Evolutionary conservation across 805 yeast genomes (phyloP), one percentile per base, ranked within the genome.

Genomic region (Cyberlindnera samutprakarnensis): DNA sequence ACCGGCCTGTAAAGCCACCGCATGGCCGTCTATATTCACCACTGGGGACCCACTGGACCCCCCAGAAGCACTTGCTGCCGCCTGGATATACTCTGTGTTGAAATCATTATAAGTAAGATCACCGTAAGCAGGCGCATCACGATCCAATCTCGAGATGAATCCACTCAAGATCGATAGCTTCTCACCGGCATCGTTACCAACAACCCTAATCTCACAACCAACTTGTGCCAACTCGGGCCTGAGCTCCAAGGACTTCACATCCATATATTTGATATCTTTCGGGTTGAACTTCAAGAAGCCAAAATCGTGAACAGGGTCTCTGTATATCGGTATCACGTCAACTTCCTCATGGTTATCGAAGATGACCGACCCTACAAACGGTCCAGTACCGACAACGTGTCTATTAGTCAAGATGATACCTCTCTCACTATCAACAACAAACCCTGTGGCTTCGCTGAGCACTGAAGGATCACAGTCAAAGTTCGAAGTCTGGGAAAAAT

Each of bases 31-130:
- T 27, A 80, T 75, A 54, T 86, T 80, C 3, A 88, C 94, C n/a
- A 88, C 96, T 0, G 96, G 96, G 4, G 95, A 85, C 7, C 96
- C 96, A 30, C 92, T 79, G 4, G 95, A 86, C 3, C 96, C 96
- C 19, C 96, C 96, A 13, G 94, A 80, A 0, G 96, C 95, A 38
- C 87, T 74, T 1, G 96, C 96, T 7, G 96, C 96, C 1, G 96
- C 96, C 59, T 87, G 95, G 35, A 87, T 84, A 57, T 87, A 87
- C 56, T 84, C 95, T 2, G 95, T 86, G 54, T 87, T 86, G 68
- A 86, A 87, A 63, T 87, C 96, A 52, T 84, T 86, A 57, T 87
- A 88, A 12, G 94, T 78, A 51, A 82, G 63, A 18, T 75, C 76
- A 30, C 96, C 96, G 49, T 88, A 88, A 42, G 84, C 94, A 2